Evolutionary conservation across 257 asterid genomes (phyloP), one percentile per base, ranked within the genome.

Genomic region (Ilex aquifolium): DNA sequence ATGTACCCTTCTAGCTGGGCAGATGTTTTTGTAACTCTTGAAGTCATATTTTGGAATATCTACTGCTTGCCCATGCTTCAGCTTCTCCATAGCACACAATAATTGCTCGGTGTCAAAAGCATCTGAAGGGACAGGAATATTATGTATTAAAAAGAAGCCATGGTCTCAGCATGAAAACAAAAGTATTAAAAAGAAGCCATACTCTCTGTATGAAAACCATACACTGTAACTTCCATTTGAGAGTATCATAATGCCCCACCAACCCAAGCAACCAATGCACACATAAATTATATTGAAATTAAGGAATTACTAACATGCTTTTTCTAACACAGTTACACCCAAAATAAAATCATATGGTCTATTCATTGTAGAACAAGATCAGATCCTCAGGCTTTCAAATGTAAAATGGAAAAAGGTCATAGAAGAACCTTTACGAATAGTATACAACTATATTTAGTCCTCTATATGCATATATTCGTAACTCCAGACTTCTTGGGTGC

Each of bases 31-130:
- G 77, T 84, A 87, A 72, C 82, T 90, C 85, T 81, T 89, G 86
- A 77, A 88, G 78, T 93, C 99, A 73, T 93, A 93, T 79, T 80
- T 93, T 67, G 97, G 94, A 76, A 93, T 81, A 79, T 93, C 95
- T 56, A 90, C 97, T 58, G 99, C 94, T 64, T 82, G 88, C 57
- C 93, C 93, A 57, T 74, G 83, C 78, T 81, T 93, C 77, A 93
- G 58, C 65, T 82, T 80, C 71, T 93, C 96, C 95, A 93, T 79
- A 66, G 70, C 70, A 67, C 66, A 27, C 80, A 93, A 76, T 66
- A 93, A 78, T 60, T 89, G 79, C 62, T 85, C 92, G 0, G 91
- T 87, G 79, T 85, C 83, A 63, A 89, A 90, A 59, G 99, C 99
- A 54, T 93, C 97, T 93, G 85, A 58, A 70, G 52, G 56, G 30